Conservation (phyloP, 495 filamentous ascomycete species). For the Aspergillus sparsus region DNA sequence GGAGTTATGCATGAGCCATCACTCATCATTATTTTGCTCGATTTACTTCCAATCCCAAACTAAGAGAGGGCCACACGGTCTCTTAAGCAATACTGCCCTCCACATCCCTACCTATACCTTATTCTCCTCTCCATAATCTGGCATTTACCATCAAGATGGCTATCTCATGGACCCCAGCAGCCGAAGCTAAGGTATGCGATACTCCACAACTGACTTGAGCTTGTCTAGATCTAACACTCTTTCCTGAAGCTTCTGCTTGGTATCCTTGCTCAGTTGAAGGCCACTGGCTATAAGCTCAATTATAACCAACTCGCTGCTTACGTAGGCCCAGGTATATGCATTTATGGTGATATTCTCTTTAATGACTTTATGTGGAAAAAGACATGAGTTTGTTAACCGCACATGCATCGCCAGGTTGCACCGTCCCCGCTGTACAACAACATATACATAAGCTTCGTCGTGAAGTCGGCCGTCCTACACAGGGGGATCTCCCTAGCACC, state of each 20-base stretch:
- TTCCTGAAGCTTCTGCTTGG: slow-evolving; percentile 15
- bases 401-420: background rate
- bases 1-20: too few species aligned
- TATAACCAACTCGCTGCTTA: slow-evolving; percentile 8
- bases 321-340: slow-evolving; percentile 11
- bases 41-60: background rate
- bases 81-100: background rate
- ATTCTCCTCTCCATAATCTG: background rate
- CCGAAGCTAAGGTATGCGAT: slow-evolving; percentile 13
- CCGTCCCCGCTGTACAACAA: slow-evolving; percentile 11
- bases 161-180: slow-evolving; percentile 5
- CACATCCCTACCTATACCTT: background rate
- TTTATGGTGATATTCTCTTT: background rate
- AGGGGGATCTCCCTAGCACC: background rate
- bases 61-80: background rate
- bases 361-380: background rate
- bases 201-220: background rate
- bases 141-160: slow-evolving; percentile 19
- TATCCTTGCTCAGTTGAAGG: slow-evolving; percentile 5
- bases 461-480: slow-evolving; percentile 1
- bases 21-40: background rate
- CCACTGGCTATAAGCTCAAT: background rate
- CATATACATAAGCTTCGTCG: slow-evolving; percentile 12
- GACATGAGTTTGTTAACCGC: background rate
- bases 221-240: background rate